phyloP scores from a whole-genome alignment of 805 yeast species.

The Kurtzmaniella cleridarum region DNA sequence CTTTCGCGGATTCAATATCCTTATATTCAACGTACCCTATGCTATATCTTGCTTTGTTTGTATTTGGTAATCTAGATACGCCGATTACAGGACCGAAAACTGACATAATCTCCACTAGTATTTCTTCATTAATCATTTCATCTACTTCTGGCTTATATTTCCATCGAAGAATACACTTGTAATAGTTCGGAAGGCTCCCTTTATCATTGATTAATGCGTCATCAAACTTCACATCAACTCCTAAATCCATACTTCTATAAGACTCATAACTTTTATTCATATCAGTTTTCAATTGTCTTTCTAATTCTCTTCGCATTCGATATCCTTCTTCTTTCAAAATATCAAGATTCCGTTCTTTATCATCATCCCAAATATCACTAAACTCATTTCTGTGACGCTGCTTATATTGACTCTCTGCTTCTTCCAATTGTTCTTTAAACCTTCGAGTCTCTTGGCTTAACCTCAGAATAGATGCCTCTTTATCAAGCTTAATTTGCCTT shows the following conservation, averaged over 20 bases:
- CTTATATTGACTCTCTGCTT: slow-evolving; percentile 16
- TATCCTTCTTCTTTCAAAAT: slow-evolving; percentile 24
- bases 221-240: no score
- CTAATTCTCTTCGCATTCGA: slow-evolving; percentile 2
- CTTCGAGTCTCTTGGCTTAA: slow-evolving; percentile 17
- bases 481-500: slow-evolving; percentile 10
- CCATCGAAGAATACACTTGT: slow-evolving; percentile 37
- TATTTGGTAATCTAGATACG: slow-evolving; percentile 4
- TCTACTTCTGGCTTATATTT: slow-evolving; percentile 34
- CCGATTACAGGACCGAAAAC: slow-evolving; percentile 38
- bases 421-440: slow-evolving; percentile 25
- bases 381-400: slow-evolving; percentile 4
- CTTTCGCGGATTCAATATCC: slow-evolving; percentile 18
- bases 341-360: slow-evolving; percentile 8
- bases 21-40: slow-evolving; percentile 32
- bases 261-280: no score
- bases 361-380: slow-evolving; percentile 3
- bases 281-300: background rate
- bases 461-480: slow-evolving; percentile 8
- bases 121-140: slow-evolving; percentile 24
- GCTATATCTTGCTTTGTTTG: slow-evolving; percentile 23
- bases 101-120: slow-evolving; percentile 35
- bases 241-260: no score
- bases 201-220: no score
- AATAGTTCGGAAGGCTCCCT: slow-evolving; percentile 1